These are phyloP conservation scores for Aspergillus novoparasiticus DNA, from an alignment of 2,329 filamentous ascomycete species.

Conservation along the genomic window DNA sequence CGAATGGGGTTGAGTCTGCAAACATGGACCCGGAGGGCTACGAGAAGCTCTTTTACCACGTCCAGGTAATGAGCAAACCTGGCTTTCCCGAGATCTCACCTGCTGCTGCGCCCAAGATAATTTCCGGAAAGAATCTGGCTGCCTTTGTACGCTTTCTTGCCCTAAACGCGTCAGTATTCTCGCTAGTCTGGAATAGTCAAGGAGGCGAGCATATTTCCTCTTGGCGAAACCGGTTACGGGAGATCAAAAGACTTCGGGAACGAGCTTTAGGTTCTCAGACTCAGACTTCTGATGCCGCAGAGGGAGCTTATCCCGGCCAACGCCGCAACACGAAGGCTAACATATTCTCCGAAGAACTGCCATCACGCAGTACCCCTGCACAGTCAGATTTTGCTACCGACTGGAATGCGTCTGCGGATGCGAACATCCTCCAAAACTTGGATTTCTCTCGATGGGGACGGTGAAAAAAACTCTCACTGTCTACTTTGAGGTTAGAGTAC, in stretches of 20 bases:
- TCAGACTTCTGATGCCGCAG: conserved; percentile 29
- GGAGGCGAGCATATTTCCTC: conserved; percentile 83
- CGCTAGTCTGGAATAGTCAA: conserved; percentile 76
- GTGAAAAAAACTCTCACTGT: conserved; percentile 19
- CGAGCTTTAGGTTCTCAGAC: conserved; percentile 37
- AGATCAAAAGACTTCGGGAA: conserved; percentile 81
- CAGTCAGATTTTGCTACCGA: conserved; percentile 40
- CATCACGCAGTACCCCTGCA: conserved; percentile 32
- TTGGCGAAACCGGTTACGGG: conserved; percentile 83
- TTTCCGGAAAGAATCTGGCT: conserved; percentile 79
- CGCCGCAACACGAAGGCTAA: conserved; percentile 42
- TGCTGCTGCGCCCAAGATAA: conserved; percentile 83
- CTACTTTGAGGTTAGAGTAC: background rate
- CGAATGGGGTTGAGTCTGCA: conserved; percentile 40
- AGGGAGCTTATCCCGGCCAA: conserved; percentile 37
- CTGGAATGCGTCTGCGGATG: conserved; percentile 41
- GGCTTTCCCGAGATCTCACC: conserved; percentile 92
- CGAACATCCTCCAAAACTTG: conserved; percentile 42
- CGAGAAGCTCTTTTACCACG: conserved; percentile 71
- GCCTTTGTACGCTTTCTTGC: conserved; percentile 85
- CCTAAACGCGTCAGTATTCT: conserved; percentile 92
- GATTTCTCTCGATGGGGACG: conserved; percentile 49
- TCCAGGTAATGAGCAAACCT: conserved; percentile 83
- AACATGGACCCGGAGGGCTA: conserved; percentile 34
- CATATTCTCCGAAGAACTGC: conserved; percentile 39